Evolutionary conservation across 1,139 yeast genomes (phyloP).

Genomic region (Sugiyamaella novakii): DNA sequence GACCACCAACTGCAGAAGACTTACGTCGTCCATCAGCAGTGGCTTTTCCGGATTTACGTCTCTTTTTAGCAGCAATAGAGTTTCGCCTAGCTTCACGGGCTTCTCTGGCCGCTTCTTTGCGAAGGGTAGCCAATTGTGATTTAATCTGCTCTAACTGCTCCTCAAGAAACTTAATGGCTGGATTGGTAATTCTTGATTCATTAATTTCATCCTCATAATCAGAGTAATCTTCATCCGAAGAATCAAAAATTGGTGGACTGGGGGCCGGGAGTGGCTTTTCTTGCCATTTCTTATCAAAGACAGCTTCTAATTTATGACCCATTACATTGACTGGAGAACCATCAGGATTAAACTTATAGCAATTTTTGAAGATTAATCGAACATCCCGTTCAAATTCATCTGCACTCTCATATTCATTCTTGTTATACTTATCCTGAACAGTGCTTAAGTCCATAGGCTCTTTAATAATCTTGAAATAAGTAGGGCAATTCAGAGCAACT

Average conservation of each 20-base stretch:
- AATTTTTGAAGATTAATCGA: slow-evolving; percentile 79
- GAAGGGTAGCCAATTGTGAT: slow-evolving; percentile 77
- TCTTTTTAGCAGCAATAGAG: slow-evolving; percentile 28
- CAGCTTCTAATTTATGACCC: slow-evolving; percentile 89
- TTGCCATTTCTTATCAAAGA: slow-evolving; percentile 86
- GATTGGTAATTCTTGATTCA: slow-evolving; percentile 76
- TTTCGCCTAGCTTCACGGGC: slow-evolving; percentile 46
- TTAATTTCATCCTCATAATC: slow-evolving; percentile 64
- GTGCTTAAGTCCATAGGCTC: slow-evolving; percentile 96
- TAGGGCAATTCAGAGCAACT: slow-evolving; percentile 88
- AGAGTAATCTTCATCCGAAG: slow-evolving; percentile 46
- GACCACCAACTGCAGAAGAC: slow-evolving; percentile 5
- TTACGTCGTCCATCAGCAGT: slow-evolving; percentile 16
- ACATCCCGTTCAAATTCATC: slow-evolving; percentile 86
- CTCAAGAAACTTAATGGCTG: slow-evolving; percentile 87
- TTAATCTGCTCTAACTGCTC: slow-evolving; percentile 85
- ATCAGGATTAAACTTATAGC: slow-evolving; percentile 91
- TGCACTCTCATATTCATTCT: slow-evolving; percentile 85
- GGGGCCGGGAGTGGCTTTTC: slow-evolving; percentile 81
- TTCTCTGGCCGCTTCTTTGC: slow-evolving; percentile 64
- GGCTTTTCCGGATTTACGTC: slow-evolving; percentile 26
- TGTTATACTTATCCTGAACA: slow-evolving; percentile 72
- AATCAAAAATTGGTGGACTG: slow-evolving; percentile 50
- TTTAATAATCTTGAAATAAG: slow-evolving; percentile 80
- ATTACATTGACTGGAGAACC: slow-evolving; percentile 93